Evolutionary conservation across 306 rosid species (phyloP), one percentile per base, ranked within the genome.

Genomic region (Datisca glomerata): DNA sequence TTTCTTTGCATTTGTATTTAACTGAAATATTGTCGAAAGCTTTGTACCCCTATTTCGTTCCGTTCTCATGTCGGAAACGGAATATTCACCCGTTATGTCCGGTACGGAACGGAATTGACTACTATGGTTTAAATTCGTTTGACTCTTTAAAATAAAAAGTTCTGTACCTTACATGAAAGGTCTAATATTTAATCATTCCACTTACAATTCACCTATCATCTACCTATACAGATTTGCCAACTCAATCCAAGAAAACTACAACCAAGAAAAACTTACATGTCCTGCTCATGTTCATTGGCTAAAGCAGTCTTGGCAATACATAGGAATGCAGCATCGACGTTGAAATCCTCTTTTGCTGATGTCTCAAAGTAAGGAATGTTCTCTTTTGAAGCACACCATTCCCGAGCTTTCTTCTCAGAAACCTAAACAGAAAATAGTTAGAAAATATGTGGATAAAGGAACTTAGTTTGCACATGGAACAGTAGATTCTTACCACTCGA

Each of bases 341-440:
- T 86, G 70, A 63, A 73, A 61, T 81, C 96, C 53, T 86, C 94
- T 59, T 81, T 86, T n/a, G 96, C 94, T 35, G 94, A 86, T 21
- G 92, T 86, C 75, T 86, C 92, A 43, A 76, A 81, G 79, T 81
- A 81, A 34, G 92, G 79, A 42, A 86, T 73, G 59, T 78, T 79
- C 42, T 83, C 86, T 68, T 81, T 86, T 48, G 96, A 75, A 58
- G 79, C 56, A 45, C 94, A 86, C 94, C 92, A 86, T 35, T 81
- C 94, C 57, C 55, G 70, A n/a, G 97, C 95, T 64, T 79, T 86
- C 76, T 86, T 86, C 73, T 86, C 92, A 48, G 94, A 81, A 49
- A 89, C 94, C 96, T 86, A 67, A 15, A 64, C 5, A 54, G 22
- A 57, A 19, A 21, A 61, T 45, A 38, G 44, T 78, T 56, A 76